phyloP scores from a whole-genome alignment of 129 eudicot genomes.

The Oenanthe sinensis region DNA sequence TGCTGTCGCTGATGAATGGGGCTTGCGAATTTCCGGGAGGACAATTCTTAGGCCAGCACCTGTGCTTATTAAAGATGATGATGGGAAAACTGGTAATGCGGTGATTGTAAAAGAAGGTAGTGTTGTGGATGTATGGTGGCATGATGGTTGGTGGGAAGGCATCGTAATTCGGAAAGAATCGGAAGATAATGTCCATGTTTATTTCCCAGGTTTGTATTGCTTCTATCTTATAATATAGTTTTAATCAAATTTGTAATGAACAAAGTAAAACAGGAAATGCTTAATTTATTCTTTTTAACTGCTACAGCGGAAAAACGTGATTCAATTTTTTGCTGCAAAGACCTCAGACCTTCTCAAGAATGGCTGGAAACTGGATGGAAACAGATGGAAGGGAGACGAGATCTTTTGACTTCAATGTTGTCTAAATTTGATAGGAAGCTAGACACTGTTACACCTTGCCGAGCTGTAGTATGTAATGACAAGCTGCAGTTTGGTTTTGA shows the following conservation, averaged over 20 bases:
- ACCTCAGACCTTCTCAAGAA: constrained; percentile 65
- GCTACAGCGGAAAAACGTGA: constrained; percentile 49
- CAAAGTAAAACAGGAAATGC: background rate
- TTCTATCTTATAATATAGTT: background rate
- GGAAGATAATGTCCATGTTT: constrained; percentile 41
- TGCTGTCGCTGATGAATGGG: constrained; percentile 47
- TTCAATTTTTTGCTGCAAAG: constrained; percentile 18
- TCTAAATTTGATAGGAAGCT: constrained; percentile 15
- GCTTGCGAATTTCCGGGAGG: constrained; percentile 56
- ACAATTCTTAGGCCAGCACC: constrained; percentile 50
- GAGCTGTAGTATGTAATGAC: background rate
- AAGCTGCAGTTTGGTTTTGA: constrained; percentile 2
- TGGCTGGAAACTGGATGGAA: constrained; percentile 66
- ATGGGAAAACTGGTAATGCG: constrained; percentile 8
- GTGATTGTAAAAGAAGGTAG: constrained; percentile 6
- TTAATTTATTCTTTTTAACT: background rate
- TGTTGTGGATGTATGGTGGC: constrained; percentile 83
- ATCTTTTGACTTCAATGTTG: constrained; percentile 26
- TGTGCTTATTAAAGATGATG: constrained; percentile 5
- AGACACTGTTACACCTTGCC: background rate
- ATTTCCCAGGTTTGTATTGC: constrained; percentile 54
- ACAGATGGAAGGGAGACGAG: constrained; percentile 37
- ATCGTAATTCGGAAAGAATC: constrained; percentile 59
- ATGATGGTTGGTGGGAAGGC: constrained; percentile 99
- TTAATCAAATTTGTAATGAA: background rate